phyloP scores from a whole-genome alignment of 345 rosid species.

The Dipteronia dyeriana region DNA sequence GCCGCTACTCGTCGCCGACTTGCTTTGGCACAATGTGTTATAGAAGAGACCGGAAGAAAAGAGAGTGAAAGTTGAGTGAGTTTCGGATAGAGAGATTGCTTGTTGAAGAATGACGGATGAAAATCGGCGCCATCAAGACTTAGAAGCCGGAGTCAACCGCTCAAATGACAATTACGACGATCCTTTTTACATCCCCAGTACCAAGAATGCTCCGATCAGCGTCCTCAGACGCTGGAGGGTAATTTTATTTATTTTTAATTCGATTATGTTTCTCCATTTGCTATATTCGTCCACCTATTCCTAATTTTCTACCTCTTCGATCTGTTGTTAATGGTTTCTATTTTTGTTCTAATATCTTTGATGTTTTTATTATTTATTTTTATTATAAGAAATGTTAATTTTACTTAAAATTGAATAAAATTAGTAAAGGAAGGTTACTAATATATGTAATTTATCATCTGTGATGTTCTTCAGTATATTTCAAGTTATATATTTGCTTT shows the following conservation, averaged over 20 bases:
- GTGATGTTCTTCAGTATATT: not conserved
- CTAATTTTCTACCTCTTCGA: not conserved
- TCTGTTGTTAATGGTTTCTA: not conserved
- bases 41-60: no score
- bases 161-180: constrained; percentile 24
- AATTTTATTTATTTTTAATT: not conserved
- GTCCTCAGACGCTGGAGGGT: constrained; percentile 92
- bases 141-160: constrained; percentile 46
- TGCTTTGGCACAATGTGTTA: no score
- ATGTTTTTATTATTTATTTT: not conserved
- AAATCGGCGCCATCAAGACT: no score
- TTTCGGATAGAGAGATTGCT: no score
- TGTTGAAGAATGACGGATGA: no score
- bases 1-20: no score
- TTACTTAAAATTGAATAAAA: no score
- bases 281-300: not conserved
- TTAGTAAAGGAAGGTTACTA: no score
- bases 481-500: not conserved
- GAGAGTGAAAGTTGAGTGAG: no score
- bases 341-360: not conserved
- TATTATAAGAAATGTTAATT: not conserved
- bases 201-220: constrained; percentile 68
- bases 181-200: constrained; percentile 66
- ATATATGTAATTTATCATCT: constrained; percentile 37
- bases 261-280: not conserved